Conservation (phyloP, 164 flowering plant species). For the Pachysandra terminalis region DNA sequence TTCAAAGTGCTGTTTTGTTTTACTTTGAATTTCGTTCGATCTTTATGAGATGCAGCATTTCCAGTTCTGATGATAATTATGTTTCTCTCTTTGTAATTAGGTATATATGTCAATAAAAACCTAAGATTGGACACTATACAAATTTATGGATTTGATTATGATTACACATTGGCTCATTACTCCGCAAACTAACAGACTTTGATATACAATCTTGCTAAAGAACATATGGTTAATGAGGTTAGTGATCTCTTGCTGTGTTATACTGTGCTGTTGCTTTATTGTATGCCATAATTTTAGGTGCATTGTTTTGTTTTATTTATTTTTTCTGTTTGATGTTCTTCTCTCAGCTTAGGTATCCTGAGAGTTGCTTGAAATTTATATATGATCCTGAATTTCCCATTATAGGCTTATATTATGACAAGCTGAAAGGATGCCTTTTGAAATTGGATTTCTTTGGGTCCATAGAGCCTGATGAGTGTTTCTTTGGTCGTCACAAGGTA, state of each 20-base stretch:
- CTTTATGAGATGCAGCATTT: background rate
- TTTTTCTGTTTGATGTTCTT: slow-evolving; percentile 6
- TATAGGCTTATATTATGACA: slow-evolving; percentile 85
- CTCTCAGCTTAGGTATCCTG: slow-evolving; percentile 81
- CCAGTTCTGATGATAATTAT: background rate
- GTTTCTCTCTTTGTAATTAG: slow-evolving; percentile 29
- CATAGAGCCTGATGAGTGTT: slow-evolving; percentile 90
- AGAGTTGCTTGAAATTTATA: slow-evolving; percentile 56
- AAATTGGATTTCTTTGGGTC: slow-evolving; percentile 94
- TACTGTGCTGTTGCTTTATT: background rate
- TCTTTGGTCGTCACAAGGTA: slow-evolving; percentile 89
- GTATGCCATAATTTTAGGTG: background rate
- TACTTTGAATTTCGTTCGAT: background rate
- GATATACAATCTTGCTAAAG: slow-evolving; percentile 87
- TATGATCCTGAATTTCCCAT: slow-evolving; percentile 85
- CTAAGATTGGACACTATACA: slow-evolving; percentile 74
- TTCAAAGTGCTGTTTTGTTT: background rate
- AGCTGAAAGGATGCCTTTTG: slow-evolving; percentile 76
- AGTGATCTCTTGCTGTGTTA: slow-evolving; percentile 11
- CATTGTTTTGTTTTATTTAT: slow-evolving; percentile 12
- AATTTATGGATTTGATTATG: slow-evolving; percentile 92
- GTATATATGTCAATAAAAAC: slow-evolving; percentile 87
- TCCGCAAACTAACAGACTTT: slow-evolving; percentile 68
- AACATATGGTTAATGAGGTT: slow-evolving; percentile 88
- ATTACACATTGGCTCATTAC: slow-evolving; percentile 95